Evolutionary conservation across 2,329 filamentous ascomycete species (phyloP).

Genomic region (Raffaelea ambrosiae): DNA sequence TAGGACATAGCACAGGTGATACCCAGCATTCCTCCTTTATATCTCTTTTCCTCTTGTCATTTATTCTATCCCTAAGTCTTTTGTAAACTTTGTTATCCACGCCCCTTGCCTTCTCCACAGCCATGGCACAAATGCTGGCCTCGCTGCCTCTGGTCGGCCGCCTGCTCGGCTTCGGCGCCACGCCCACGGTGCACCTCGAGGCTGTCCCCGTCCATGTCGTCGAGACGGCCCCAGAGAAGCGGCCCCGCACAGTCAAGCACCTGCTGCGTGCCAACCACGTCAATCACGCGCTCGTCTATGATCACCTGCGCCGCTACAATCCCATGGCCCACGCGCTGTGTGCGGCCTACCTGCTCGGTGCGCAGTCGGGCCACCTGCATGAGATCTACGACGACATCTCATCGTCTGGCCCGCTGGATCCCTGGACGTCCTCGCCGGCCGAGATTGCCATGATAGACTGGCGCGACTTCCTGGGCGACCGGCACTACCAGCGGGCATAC

Average conservation of each 20-base stretch:
- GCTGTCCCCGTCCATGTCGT: slow-evolving; percentile 68
- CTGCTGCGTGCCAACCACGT: slow-evolving; percentile 85
- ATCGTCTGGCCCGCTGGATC: slow-evolving; percentile 48
- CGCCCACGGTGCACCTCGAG: slow-evolving; percentile 46
- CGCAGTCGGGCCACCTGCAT: slow-evolving; percentile 62
- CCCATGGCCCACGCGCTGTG: slow-evolving; percentile 74
- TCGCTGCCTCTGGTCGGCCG: slow-evolving; percentile 21
- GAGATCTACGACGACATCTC: slow-evolving; percentile 72
- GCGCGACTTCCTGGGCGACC: slow-evolving; percentile 73
- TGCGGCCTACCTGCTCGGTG: slow-evolving; percentile 80
- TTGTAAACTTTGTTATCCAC: not conserved
- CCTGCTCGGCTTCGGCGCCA: slow-evolving; percentile 15
- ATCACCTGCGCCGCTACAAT: slow-evolving; percentile 68
- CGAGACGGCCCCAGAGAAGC: slow-evolving; percentile 71
- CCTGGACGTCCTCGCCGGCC: slow-evolving; percentile 75
- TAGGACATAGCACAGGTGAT: too few species aligned
- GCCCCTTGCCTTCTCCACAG: not conserved
- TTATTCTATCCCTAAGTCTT: too few species aligned
- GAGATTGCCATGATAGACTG: slow-evolving; percentile 81
- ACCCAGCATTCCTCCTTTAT: too few species aligned
- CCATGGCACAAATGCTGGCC: not conserved
- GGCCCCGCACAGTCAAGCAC: slow-evolving; percentile 78
- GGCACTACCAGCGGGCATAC: slow-evolving; percentile 77
- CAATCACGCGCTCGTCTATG: slow-evolving; percentile 74
- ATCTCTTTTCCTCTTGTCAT: too few species aligned